phyloP scores from a whole-genome alignment of 805 yeast species.

The Candida adriatica region DNA sequence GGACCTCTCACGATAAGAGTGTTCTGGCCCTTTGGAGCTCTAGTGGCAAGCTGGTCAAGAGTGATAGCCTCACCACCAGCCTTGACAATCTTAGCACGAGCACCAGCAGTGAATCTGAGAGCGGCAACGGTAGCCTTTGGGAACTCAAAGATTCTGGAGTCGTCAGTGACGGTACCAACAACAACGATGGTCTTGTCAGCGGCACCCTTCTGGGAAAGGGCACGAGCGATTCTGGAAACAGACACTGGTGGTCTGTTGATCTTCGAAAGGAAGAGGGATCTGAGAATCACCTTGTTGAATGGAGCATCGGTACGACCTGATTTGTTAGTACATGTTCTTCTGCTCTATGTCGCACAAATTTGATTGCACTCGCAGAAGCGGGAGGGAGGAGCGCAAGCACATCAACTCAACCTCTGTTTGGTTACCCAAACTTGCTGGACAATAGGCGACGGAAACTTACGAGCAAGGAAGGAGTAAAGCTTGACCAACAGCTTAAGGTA shows the following conservation, averaged over 20 bases:
- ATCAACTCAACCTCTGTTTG: background rate
- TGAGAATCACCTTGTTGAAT: slow-evolving; percentile 96
- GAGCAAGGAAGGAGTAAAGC: slow-evolving; percentile 98
- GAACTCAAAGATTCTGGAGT: slow-evolving; percentile 85
- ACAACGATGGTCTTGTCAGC: slow-evolving; percentile 90
- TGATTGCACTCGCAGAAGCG: slow-evolving; percentile 34
- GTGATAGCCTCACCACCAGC: slow-evolving; percentile 99
- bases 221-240: slow-evolving; percentile 82
- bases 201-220: slow-evolving; percentile 77
- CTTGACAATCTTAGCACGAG: slow-evolving; percentile 94
- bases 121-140: slow-evolving; percentile 99
- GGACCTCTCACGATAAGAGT: slow-evolving; percentile 98
- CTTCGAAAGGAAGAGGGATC: slow-evolving; percentile 94
- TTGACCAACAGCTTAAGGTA: slow-evolving; percentile 97
- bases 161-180: slow-evolving; percentile 99
- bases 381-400: background rate
- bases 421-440: slow-evolving; percentile 3
- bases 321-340: slow-evolving; percentile 35
- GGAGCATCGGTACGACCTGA: slow-evolving; percentile 97
- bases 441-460: slow-evolving; percentile 49
- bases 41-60: slow-evolving; percentile 96
- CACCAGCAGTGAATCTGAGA: slow-evolving; percentile 98
- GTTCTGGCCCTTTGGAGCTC: slow-evolving; percentile 99
- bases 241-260: slow-evolving; percentile 99
- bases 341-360: slow-evolving; percentile 41